A percentile compares a stretch with the other conserved stretches of the same genome.
phyloP scores from a whole-genome alignment of 805 yeast species.

The Wickerhamomyces tratensis region DNA sequence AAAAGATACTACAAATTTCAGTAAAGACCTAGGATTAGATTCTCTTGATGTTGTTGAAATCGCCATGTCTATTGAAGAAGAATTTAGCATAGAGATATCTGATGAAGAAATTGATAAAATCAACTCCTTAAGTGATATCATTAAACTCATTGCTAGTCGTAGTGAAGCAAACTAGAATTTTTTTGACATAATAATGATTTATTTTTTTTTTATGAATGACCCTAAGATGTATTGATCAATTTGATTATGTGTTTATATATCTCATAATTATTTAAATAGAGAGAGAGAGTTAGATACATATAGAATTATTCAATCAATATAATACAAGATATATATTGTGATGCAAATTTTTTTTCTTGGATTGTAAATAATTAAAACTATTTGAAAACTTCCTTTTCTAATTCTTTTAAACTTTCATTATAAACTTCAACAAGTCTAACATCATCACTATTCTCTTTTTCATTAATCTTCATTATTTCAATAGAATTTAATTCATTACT shows the following conservation, averaged over 20 bases:
- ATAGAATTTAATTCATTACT: constrained; percentile 26
- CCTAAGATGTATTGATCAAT: too few relatives aligned
- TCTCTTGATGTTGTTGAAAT: constrained; percentile 68
- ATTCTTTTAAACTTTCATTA: constrained; percentile 30
- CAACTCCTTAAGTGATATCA: constrained; percentile 79
- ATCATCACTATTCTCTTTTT: constrained; percentile 9
- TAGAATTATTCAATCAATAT: too few relatives aligned
- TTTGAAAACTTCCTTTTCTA: constrained; percentile 31
- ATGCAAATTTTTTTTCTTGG: too few relatives aligned
- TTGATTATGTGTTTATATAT: too few relatives aligned
- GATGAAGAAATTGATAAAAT: constrained; percentile 82
- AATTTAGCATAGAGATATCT: constrained; percentile 57
- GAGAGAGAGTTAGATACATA: too few relatives aligned
- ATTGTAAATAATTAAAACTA: too few relatives aligned
- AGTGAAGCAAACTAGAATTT: constrained; percentile 14
- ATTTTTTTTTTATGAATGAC: too few relatives aligned
- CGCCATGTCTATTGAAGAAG: constrained; percentile 63
- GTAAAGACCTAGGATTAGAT: constrained; percentile 59
- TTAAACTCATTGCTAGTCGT: constrained; percentile 62
- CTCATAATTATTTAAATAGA: too few relatives aligned
- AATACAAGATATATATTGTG: too few relatives aligned
- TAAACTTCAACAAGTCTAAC: constrained; percentile 30
- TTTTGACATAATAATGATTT: too few relatives aligned
- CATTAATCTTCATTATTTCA: constrained; percentile 11
- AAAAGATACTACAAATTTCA: constrained; percentile 38